Evolutionary conservation across 2,329 filamentous ascomycete genomes (phyloP).

Genomic region (Cercospora zeina): DNA sequence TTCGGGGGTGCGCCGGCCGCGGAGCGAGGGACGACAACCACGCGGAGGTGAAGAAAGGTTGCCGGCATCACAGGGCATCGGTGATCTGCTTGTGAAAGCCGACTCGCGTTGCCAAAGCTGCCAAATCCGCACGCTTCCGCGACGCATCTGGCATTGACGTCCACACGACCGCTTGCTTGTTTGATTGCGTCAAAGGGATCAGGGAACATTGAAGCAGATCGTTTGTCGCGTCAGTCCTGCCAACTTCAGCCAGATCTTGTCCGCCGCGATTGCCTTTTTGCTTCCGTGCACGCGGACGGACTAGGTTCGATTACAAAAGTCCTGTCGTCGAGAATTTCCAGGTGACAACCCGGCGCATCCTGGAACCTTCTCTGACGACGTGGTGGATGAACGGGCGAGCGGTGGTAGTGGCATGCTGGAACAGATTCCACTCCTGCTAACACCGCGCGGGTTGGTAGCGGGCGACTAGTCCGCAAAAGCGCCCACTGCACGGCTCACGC

Average conservation of each 20-base stretch:
- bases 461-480: conserved; percentile 4
- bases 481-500: conserved; percentile 5
- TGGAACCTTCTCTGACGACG: conserved; percentile 7
- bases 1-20: conserved; percentile 1
- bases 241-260: not conserved
- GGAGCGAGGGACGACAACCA: conserved; percentile 8
- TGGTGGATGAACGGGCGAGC: conserved; percentile 9
- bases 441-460: not conserved
- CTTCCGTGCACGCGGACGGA: conserved; percentile 8
- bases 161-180: not conserved
- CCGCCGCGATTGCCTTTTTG: conserved; percentile 1
- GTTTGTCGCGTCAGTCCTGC: not conserved
- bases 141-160: not conserved
- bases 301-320: not conserved
- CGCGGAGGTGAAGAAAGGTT: not conserved
- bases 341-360: not conserved
- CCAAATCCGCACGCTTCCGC: conserved; percentile 6
- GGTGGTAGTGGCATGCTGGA: not conserved
- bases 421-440: not conserved
- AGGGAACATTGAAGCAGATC: not conserved
- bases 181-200: conserved; percentile 4
- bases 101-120: not conserved
- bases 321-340: not conserved
- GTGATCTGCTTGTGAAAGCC: conserved; percentile 13
- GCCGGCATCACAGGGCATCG: conserved; percentile 2